phyloP scores from a whole-genome alignment of 2,329 filamentous ascomycete species.

The Coniochaeta sp. region DNA sequence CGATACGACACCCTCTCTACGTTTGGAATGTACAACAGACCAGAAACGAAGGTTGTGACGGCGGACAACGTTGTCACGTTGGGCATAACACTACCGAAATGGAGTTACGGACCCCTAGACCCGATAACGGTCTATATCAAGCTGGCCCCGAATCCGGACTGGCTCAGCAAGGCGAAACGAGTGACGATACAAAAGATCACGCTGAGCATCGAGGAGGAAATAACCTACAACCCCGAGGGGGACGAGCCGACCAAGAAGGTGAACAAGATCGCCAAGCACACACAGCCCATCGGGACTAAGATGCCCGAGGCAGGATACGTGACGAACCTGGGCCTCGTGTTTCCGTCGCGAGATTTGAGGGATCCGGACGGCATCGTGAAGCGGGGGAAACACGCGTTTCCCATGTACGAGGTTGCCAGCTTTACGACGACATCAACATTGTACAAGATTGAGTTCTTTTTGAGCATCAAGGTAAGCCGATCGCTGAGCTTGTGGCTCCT shows the following conservation, averaged over 20 bases:
- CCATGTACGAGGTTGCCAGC: conserved; percentile 77
- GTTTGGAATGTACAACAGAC: conserved; percentile 98
- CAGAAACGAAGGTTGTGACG: conserved; percentile 78
- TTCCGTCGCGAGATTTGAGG: conserved; percentile 81
- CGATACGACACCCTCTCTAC: conserved; percentile 96
- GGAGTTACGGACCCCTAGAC: conserved; percentile 94
- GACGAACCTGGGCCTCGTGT: conserved; percentile 85
- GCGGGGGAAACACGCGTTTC: conserved; percentile 78
- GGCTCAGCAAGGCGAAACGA: conserved; percentile 81
- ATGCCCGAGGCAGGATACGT: conserved; percentile 88
- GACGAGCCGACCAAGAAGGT: conserved; percentile 89
- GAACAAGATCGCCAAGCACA: conserved; percentile 79
- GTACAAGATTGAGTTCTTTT: conserved; percentile 97
- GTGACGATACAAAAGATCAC: conserved; percentile 94
- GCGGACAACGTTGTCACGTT: conserved; percentile 88
- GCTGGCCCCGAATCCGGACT: conserved; percentile 84
- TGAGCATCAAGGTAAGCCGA: conserved; percentile 75
- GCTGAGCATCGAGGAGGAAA: conserved; percentile 90
- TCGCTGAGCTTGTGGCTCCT: no score
- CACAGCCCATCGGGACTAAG: conserved; percentile 72
- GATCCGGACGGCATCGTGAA: conserved; percentile 85
- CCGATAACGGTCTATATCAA: conserved; percentile 96
- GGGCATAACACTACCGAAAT: conserved; percentile 84
- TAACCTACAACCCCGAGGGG: conserved; percentile 97
- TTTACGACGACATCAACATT: conserved; percentile 92